These are phyloP conservation scores for Amanita pseudoporphyria DNA, from an alignment of 768 basidiomycete species.

Conservation along the genomic window DNA sequence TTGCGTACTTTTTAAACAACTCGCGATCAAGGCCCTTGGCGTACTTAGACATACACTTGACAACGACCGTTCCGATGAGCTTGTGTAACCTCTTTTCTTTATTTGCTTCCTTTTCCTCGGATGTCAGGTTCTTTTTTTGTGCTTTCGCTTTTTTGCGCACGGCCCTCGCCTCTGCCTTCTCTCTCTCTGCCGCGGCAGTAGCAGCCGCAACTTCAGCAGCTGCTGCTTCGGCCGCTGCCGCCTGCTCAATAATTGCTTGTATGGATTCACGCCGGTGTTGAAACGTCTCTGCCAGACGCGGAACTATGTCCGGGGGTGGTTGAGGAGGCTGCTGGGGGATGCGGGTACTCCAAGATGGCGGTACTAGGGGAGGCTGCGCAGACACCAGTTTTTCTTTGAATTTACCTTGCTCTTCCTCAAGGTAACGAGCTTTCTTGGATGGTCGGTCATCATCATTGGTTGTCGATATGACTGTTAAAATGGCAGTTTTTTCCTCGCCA, in stretches of 20 bases:
- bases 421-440: constrained; percentile 1
- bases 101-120: constrained; percentile 52
- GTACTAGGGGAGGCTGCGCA: not conserved
- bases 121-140: constrained; percentile 31
- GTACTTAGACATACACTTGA: constrained; percentile 89
- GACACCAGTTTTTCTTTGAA: constrained; percentile 2
- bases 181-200: constrained; percentile 19
- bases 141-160: constrained; percentile 26
- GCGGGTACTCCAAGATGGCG: not conserved
- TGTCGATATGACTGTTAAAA: constrained; percentile 1
- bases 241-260: constrained; percentile 24
- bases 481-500: constrained; percentile 10
- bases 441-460: constrained; percentile 2
- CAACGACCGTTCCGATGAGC: constrained; percentile 83
- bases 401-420: not conserved
- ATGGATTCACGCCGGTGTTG: constrained; percentile 17
- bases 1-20: constrained; percentile 89
- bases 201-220: constrained; percentile 20
- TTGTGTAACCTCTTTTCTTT: constrained; percentile 81
- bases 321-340: not conserved
- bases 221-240: constrained; percentile 23
- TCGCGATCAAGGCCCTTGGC: constrained; percentile 66
- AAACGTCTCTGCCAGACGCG: not conserved
- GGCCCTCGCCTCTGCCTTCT: constrained; percentile 21
- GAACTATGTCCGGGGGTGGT: not conserved